Percentiles rank a stretch among this genome's conserved stretches.
Evolutionary conservation across 164 flowering plant genomes (phyloP).

Genomic region (Annona cherimola): DNA sequence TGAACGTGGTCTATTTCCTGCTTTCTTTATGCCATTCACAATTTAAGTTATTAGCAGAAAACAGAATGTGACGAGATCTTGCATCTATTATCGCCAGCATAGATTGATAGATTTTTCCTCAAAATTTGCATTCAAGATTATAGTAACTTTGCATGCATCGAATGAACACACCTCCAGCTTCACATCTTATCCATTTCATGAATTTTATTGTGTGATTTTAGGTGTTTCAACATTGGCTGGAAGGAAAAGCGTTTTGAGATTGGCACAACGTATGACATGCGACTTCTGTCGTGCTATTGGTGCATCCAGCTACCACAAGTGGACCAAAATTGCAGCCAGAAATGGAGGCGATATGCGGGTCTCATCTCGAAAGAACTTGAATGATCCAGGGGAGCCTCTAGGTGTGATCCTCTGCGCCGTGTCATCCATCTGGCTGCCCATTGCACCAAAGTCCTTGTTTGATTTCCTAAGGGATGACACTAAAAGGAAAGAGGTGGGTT

Average conservation of each 20-base stretch:
- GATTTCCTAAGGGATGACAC: constrained; percentile 81
- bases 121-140: no score
- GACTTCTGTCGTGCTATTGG: constrained; percentile 69
- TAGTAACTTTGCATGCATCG: no score
- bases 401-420: constrained; percentile 84
- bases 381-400: constrained; percentile 85
- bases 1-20: not conserved
- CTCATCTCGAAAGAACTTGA: constrained; percentile 74
- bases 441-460: constrained; percentile 54
- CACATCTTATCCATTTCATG: not conserved
- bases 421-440: constrained; percentile 86
- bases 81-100: no score
- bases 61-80: not conserved
- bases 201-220: constrained; percentile 9
- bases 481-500: constrained; percentile 62
- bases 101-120: no score
- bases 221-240: constrained; percentile 89
- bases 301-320: constrained; percentile 81
- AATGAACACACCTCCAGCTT: not conserved
- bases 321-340: constrained; percentile 72
- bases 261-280: constrained; percentile 87
- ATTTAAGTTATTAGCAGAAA: not conserved
- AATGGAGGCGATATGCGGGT: constrained; percentile 77
- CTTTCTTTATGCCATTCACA: not conserved
- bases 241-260: constrained; percentile 77